Percentiles rank a stretch among this genome's conserved stretches.
These are phyloP conservation scores for Solanum pimpinellifolium DNA, from an alignment of 257 asterid genomes.

Conservation along the genomic window DNA sequence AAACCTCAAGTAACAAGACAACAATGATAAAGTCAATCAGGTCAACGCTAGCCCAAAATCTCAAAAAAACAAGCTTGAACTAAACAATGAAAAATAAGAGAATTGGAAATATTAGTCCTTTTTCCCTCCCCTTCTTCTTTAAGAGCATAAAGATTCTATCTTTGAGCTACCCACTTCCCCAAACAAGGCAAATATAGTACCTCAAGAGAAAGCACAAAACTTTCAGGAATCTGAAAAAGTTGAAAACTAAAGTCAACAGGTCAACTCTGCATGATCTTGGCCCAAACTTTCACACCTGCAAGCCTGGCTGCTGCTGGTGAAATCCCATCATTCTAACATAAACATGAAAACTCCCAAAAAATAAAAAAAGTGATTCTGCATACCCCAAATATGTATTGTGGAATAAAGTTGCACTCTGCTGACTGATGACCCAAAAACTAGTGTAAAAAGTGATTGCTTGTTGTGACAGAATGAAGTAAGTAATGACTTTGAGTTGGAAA, in stretches of 20 bases:
- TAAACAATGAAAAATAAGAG: background rate
- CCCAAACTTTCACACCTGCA: background rate
- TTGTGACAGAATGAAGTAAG: background rate
- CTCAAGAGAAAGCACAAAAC: background rate
- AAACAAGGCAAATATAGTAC: background rate
- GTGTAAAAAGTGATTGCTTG: background rate
- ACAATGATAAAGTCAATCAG: background rate
- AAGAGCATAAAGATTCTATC: background rate
- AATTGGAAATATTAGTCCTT: background rate
- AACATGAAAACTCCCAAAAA: background rate
- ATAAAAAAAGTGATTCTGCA: background rate
- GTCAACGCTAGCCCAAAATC: background rate
- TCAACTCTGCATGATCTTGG: background rate
- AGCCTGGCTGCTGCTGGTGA: background rate
- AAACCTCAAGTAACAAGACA: background rate
- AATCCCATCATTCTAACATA: background rate
- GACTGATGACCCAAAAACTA: background rate
- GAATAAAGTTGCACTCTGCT: background rate
- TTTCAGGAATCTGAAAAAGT: background rate
- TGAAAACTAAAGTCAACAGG: background rate
- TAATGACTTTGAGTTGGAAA: background rate
- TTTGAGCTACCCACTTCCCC: background rate
- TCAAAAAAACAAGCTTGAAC: background rate
- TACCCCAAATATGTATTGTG: background rate
- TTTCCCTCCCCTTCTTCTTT: background rate